A percentile compares a stretch with the other conserved stretches of the same genome.
These are phyloP conservation scores for Aspergillus aculeatinus DNA, from an alignment of 2,329 filamentous ascomycete genomes.

Conservation along the genomic window DNA sequence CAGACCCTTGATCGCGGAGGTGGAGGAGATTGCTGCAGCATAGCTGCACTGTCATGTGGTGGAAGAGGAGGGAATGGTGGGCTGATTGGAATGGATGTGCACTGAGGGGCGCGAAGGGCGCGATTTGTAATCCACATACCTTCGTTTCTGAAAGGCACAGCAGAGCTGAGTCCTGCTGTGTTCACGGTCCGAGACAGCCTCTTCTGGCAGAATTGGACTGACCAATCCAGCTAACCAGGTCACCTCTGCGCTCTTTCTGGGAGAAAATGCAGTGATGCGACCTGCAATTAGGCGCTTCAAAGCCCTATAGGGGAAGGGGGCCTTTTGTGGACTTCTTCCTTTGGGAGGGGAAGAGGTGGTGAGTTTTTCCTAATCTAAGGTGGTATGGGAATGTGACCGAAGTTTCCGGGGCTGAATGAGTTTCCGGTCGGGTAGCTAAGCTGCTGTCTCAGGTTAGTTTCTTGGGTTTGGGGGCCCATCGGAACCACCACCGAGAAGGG, in stretches of 20 bases:
- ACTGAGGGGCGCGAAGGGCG: slow-evolving; percentile 55
- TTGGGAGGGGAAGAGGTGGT: slow-evolving; percentile 1
- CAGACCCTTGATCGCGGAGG: not conserved
- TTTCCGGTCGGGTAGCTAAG: slow-evolving; percentile 21
- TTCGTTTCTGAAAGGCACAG: slow-evolving; percentile 36
- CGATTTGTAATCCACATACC: slow-evolving; percentile 58
- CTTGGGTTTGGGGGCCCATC: slow-evolving; percentile 12
- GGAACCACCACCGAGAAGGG: slow-evolving; percentile 20
- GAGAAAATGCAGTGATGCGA: slow-evolving; percentile 27
- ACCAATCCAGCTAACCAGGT: slow-evolving; percentile 12
- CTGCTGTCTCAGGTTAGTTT: slow-evolving; percentile 17
- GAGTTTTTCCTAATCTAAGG: slow-evolving; percentile 10
- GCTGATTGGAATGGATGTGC: slow-evolving; percentile 42
- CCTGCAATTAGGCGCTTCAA: slow-evolving; percentile 22
- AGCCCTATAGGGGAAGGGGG: slow-evolving; percentile 17
- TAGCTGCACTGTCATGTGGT: slow-evolving; percentile 55
- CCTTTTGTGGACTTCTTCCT: slow-evolving; percentile 10
- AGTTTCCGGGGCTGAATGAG: slow-evolving; percentile 10
- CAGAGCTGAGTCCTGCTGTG: slow-evolving; percentile 23
- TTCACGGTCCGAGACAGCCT: slow-evolving; percentile 27
- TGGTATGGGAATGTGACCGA: slow-evolving; percentile 13
- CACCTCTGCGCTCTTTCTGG: slow-evolving; percentile 10
- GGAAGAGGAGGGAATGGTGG: slow-evolving; percentile 44
- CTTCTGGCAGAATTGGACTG: slow-evolving; percentile 18
- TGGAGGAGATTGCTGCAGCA: slow-evolving; percentile 46